Conservation (phyloP, 805 yeast genomes). For the Metschnikowia colocasiae region DNA sequence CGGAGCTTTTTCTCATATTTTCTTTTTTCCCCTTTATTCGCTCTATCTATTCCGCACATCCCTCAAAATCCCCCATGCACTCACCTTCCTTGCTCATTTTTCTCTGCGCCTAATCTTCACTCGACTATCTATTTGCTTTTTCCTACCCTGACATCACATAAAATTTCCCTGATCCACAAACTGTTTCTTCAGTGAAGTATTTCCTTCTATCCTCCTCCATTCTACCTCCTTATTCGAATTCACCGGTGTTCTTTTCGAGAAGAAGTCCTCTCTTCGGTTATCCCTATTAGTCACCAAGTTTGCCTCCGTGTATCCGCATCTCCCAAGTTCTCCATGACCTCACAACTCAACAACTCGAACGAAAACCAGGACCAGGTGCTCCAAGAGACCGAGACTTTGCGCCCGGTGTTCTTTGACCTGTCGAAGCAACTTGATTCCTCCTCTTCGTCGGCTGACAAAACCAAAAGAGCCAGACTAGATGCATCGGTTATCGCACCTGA, state of each 20-base stretch:
- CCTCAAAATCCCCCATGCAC: constrained; percentile 5
- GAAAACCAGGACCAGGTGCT: constrained; percentile 33
- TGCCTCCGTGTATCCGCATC: constrained; percentile 2
- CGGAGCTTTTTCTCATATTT: constrained; percentile 1
- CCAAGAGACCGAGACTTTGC: constrained; percentile 28
- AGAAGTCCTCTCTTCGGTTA: background rate
- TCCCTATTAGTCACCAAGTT: constrained; percentile 3
- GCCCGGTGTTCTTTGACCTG: constrained; percentile 32
- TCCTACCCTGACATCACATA: background rate
- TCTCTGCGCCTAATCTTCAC: constrained; percentile 4
- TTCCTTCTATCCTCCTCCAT: background rate
- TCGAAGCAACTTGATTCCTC: constrained; percentile 17
- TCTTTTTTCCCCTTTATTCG: background rate
- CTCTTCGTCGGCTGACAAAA: constrained; percentile 13
- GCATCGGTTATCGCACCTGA: constrained; percentile 16
- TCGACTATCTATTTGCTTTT: background rate
- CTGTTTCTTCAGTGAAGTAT: background rate
- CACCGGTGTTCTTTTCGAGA: background rate
- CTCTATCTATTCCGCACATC: constrained; percentile 5
- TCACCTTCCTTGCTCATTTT: constrained; percentile 5
- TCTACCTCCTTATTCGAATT: background rate
- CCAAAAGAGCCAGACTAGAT: constrained; percentile 18
- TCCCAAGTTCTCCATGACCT: constrained; percentile 22
- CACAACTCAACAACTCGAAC: constrained; percentile 29
- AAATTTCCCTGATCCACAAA: constrained; percentile 1